Evolutionary conservation across 495 filamentous ascomycete species (phyloP), one percentile per base, ranked within the genome.

Genomic region (Parachaetomium inaequale): DNA sequence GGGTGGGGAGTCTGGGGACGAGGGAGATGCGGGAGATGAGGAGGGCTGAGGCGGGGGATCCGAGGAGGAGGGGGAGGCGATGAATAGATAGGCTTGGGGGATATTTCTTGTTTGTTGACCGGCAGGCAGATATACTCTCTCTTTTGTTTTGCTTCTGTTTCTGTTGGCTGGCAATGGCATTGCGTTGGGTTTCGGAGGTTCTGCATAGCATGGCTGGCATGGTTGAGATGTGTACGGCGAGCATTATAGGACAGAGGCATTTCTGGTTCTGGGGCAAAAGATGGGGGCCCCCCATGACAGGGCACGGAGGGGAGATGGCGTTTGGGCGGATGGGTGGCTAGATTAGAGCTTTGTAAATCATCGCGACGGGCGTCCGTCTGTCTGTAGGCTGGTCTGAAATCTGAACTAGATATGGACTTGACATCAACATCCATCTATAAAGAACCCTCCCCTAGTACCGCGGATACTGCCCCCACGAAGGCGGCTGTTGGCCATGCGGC

Each of bases 11-110:
- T 69, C 65, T 96, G 78, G 90, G 93, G 11, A 96, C 93, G 2
- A 93, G 88, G 78, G 93, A 96, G 81, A 79, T 90, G 66, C 83
- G 94, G 63, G 91, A 93, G 66, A 93, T 88, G 82, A 85, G 91
- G 72, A 85, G 84, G 74, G 81, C 85, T 61, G 93, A 97, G 72
- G 94, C 94, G 25, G 76, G 82, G 60, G 90, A 94, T 84, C 91
- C 92, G 68, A 85, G 90, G 70, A 80, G 88, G 67, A 81, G 87
- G 70, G 88, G 74, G 52, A 34, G 69, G 23, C 7, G n/a, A 7
- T 34, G 36, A 34, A 34, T 34, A 34, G 32, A 25, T 8, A 40
- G 38, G 12, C 38, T 40, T 42, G 4, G 42, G 2, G 7, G n/a
- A 23, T 36, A 15, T 34, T 50, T 46, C n/a, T 32, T 40, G 7